Percentiles rank a stretch among this genome's conserved stretches.
Evolutionary conservation across 2,329 filamentous ascomycete genomes (phyloP).

Genomic region (Alternaria sp.): DNA sequence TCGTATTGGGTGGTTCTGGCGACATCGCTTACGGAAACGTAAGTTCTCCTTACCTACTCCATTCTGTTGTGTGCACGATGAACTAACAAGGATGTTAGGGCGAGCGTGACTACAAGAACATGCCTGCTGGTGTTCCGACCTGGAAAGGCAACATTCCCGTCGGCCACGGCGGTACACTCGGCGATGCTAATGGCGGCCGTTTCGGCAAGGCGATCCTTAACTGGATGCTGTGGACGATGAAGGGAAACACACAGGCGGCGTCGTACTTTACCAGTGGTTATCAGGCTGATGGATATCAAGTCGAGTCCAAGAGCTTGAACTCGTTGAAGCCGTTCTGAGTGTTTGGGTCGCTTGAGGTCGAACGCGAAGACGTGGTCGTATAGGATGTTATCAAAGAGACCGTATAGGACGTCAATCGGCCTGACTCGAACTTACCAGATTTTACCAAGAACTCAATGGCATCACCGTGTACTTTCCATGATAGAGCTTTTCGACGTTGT

Average conservation of each 20-base stretch:
- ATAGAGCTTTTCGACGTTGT: not conserved
- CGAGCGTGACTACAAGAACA: slow-evolving; percentile 23
- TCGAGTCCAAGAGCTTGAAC: slow-evolving; percentile 7
- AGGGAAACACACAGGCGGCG: slow-evolving; percentile 12
- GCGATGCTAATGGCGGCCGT: slow-evolving; percentile 19
- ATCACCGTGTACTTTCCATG: not conserved
- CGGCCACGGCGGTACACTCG: slow-evolving; percentile 23
- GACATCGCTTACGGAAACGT: slow-evolving; percentile 30
- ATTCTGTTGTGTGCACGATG: not conserved
- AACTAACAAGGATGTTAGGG: slow-evolving; percentile 7
- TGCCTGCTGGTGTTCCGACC: slow-evolving; percentile 12
- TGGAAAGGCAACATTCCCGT: slow-evolving; percentile 32
- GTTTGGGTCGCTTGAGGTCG: not conserved
- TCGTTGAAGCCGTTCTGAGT: slow-evolving; percentile 13
- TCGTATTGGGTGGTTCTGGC: slow-evolving; percentile 17
- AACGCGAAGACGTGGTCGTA: not conserved
- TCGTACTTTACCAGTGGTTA: slow-evolving; percentile 6
- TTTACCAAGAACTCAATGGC: not conserved
- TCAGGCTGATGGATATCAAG: slow-evolving; percentile 16
- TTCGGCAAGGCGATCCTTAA: slow-evolving; percentile 20
- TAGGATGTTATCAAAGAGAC: not conserved
- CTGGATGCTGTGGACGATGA: slow-evolving; percentile 23
- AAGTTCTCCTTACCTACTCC: not conserved
- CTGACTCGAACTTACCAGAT: accelerated
- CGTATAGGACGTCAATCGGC: not conserved